A percentile compares a stretch with the other conserved stretches of the same genome.
Evolutionary conservation across 192 early-diverging fungal genomes (phyloP).

Genomic region (Dispira parvispora): DNA sequence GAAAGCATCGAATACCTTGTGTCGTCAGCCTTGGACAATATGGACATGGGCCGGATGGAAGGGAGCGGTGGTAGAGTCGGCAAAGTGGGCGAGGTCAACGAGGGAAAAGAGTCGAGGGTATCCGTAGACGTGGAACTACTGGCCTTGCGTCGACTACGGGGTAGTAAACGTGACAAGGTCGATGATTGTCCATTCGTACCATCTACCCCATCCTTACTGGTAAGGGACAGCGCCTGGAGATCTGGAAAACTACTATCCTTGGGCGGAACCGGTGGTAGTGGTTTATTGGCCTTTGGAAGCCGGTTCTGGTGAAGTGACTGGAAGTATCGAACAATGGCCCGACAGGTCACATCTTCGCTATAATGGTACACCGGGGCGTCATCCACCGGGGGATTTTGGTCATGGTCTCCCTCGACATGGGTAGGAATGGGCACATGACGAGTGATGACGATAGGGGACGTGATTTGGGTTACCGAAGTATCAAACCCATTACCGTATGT

Average conservation of each 20-base stretch:
- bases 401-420: too few species aligned
- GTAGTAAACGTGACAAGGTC: background rate
- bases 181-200: background rate
- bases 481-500: background rate
- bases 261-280: background rate
- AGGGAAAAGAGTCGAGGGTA: background rate
- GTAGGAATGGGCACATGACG: background rate
- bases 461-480: background rate
- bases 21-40: background rate
- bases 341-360: conserved; percentile 1
- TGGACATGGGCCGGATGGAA: conserved; percentile 1
- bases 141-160: background rate
- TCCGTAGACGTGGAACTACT: background rate
- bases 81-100: background rate
- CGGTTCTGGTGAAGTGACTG: background rate
- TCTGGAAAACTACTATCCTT: too few species aligned
- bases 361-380: background rate
- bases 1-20: background rate
- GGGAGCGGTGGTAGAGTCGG: conserved; percentile 1
- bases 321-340: background rate
- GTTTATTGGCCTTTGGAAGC: background rate
- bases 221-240: too few species aligned
- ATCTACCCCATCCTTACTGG: too few species aligned
- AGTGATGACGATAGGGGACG: conserved; percentile 11
- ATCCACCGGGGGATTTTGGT: too few species aligned